Percentiles rank a stretch among this genome's conserved stretches.
These are phyloP conservation scores for Colletotrichum viniferum DNA, from an alignment of 2,329 filamentous ascomycete species.

Conservation along the genomic window DNA sequence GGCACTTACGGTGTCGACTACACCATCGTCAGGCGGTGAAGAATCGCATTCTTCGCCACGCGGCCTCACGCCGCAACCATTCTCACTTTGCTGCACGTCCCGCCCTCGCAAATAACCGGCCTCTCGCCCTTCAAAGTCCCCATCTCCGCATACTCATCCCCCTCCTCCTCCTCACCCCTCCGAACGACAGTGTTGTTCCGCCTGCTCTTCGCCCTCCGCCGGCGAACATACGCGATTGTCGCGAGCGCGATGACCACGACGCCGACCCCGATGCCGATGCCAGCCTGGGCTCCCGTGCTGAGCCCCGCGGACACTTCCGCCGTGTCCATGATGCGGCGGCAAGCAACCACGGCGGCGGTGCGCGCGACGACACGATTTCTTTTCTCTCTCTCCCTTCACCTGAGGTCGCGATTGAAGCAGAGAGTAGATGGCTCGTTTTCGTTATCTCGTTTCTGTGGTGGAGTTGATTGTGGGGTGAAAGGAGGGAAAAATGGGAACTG, in stretches of 20 bases:
- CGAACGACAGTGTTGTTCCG: neutral
- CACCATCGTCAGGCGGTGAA: neutral
- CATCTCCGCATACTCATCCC: neutral
- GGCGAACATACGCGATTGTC: neutral
- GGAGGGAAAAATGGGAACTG: neutral
- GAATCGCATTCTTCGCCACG: neutral
- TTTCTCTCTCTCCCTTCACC: neutral
- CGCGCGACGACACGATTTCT: neutral
- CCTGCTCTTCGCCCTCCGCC: neutral
- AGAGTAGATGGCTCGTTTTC: neutral
- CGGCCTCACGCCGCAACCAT: neutral
- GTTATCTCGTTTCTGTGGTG: neutral
- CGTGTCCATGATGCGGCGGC: neutral
- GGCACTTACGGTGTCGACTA: neutral
- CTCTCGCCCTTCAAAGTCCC: neutral
- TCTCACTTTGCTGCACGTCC: neutral
- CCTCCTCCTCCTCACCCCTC: neutral
- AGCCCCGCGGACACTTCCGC: neutral
- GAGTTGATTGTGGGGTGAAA: neutral
- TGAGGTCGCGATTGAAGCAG: neutral
- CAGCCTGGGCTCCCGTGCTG: constrained; percentile 3
- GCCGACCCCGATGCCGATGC: constrained; percentile 6
- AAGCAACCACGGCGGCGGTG: neutral
- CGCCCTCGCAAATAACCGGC: neutral
- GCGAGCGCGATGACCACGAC: neutral